A percentile compares a stretch with the other conserved stretches of the same genome.
These are phyloP conservation scores for Botrytis medusae DNA, from an alignment of 2,329 filamentous ascomycete genomes.

Conservation along the genomic window DNA sequence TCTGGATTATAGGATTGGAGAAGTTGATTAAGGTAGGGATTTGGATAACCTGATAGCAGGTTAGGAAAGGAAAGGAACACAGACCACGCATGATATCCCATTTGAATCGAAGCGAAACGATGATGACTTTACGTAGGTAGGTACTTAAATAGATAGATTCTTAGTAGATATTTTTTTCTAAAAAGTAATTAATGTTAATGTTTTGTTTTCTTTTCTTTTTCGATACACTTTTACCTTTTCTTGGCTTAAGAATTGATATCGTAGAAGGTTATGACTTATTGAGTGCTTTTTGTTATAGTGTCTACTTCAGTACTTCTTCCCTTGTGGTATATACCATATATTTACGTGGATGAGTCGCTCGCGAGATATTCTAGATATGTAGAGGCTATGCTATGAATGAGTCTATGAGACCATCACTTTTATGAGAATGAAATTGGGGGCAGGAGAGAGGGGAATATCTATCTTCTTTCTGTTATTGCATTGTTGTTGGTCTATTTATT, in stretches of 20 bases:
- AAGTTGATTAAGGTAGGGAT: neutral
- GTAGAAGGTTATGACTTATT: neutral
- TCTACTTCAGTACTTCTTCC: too few relatives aligned
- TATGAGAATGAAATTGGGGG: too few relatives aligned
- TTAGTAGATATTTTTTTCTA: neutral
- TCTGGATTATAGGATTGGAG: neutral
- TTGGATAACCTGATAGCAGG: neutral
- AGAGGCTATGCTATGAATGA: too few relatives aligned
- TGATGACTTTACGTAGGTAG: neutral
- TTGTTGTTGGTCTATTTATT: too few relatives aligned
- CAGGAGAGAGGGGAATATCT: too few relatives aligned
- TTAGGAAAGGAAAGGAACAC: neutral
- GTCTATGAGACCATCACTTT: too few relatives aligned
- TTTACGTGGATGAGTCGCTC: too few relatives aligned
- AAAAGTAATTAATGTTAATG: neutral
- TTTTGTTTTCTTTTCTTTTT: neutral
- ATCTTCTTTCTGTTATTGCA: too few relatives aligned
- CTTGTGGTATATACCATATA: too few relatives aligned
- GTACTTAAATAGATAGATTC: neutral
- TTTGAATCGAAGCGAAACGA: neutral
- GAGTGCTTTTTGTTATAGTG: too few relatives aligned
- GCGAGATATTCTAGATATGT: too few relatives aligned
- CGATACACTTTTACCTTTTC: neutral
- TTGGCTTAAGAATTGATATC: neutral
- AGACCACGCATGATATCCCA: conserved; percentile 5